phyloP scores from a whole-genome alignment of 1,139 yeast species.

The Pichia terricola region DNA sequence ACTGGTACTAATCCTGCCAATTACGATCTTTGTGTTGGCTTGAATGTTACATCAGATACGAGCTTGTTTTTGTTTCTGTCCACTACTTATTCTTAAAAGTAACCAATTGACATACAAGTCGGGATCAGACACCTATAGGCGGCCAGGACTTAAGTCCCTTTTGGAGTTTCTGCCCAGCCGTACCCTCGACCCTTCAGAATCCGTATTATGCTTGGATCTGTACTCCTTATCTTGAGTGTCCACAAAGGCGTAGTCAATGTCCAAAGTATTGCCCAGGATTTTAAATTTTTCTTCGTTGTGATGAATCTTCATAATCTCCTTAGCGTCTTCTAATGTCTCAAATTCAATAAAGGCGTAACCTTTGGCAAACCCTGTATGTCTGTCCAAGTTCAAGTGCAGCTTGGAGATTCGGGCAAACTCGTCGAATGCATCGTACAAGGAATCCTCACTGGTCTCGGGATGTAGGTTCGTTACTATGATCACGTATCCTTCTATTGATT shows the following conservation, averaged over 20 bases:
- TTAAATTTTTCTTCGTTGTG: slow-evolving; percentile 22
- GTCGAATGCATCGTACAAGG: slow-evolving; percentile 31
- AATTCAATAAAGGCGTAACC: slow-evolving; percentile 36
- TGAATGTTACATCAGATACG: too few relatives aligned
- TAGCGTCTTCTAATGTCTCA: slow-evolving; percentile 27
- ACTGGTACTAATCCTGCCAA: too few relatives aligned
- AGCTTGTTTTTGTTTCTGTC: too few relatives aligned
- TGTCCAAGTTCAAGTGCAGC: slow-evolving; percentile 33
- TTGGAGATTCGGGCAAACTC: slow-evolving; percentile 32
- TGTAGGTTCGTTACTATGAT: slow-evolving; percentile 32
- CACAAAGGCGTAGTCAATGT: slow-evolving; percentile 33
- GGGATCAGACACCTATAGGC: too few relatives aligned
- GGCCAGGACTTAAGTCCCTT: slow-evolving; percentile 5
- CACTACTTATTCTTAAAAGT: too few relatives aligned
- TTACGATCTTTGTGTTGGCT: too few relatives aligned
- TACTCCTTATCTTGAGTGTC: neutral
- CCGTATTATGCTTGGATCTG: too few relatives aligned
- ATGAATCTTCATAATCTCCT: slow-evolving; percentile 22
- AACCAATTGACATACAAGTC: too few relatives aligned
- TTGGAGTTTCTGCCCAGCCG: neutral
- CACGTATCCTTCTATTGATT: slow-evolving; percentile 35
- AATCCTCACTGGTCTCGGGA: slow-evolving; percentile 39
- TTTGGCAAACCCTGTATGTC: slow-evolving; percentile 35
- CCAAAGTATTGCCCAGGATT: slow-evolving; percentile 26
- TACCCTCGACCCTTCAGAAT: too few relatives aligned